Base-by-base conservation (phyloP, 2,329 filamentous ascomycete species). In the Talaromyces rugulosus region DNA sequence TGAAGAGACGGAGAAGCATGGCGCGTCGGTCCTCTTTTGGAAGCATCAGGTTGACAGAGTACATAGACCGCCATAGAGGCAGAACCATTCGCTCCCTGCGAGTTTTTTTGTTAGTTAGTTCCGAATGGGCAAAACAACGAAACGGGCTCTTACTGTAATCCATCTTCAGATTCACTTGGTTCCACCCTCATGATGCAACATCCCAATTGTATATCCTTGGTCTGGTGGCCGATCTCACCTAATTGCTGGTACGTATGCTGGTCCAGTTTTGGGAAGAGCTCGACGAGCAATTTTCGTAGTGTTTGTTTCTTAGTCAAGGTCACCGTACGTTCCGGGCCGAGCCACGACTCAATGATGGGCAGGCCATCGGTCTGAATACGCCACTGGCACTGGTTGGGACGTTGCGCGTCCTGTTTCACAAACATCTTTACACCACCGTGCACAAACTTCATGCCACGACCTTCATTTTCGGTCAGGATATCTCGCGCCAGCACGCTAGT, bases 351-450 rank as follows among this genome's bases (percentile, higher is more conserved):
- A 40, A 97, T 82, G 67, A 99, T 92, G 9, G 90, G 87, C 79
- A 99, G 87, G 28, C 95, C 95, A 77, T 99, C 95, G 12, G 89
- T 90, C 81, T 99, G 95, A 69, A 99, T 95, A 54, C 95, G 87
- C 95, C 95, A 99, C 62, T 89, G 86, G 80, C 93, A 96, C 36
- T 95, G 89, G 60, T 93, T 89, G 40, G 89, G 88, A 5, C 88
- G 90, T 63, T 96, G 93, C 0, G 91, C 89, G 71, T 97, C 92
- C 76, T 98, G 94, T 81, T 96, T 96, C 82, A 98, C 95, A 75
- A 96, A 99, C 92, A 98, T 98, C 80, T 96, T 96, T 36, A 99
- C 93, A 66, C 95, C 95, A 57, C 90, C 94, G 77, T 99, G 95
- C 56, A 99, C 90, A 73, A 99, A 96, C 75, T 95, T 96, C 77